Evolutionary conservation across 306 rosid species (phyloP).

Genomic region (Coriaria nepalensis): DNA sequence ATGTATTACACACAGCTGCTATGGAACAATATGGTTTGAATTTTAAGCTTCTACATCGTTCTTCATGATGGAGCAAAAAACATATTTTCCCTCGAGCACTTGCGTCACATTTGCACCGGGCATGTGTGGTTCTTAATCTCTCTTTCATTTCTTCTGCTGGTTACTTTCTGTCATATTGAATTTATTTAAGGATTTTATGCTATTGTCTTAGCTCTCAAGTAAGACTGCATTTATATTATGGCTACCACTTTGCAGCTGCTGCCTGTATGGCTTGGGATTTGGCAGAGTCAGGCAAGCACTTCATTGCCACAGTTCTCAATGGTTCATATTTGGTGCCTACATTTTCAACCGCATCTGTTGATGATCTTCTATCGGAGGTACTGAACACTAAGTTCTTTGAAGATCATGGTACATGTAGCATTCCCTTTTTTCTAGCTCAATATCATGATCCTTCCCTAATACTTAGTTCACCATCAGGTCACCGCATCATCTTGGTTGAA

Average conservation of each 20-base stretch:
- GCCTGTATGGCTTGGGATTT: slow-evolving; percentile 97
- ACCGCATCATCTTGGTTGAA: slow-evolving; percentile 89
- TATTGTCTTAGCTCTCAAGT: background rate
- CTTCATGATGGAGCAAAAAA: too few relatives aligned
- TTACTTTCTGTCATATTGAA: background rate
- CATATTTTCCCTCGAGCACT: slow-evolving; percentile 19
- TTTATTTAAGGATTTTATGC: background rate
- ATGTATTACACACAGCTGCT: too few relatives aligned
- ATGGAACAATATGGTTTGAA: too few relatives aligned
- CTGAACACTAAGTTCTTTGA: slow-evolving; percentile 8
- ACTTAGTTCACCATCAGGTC: slow-evolving; percentile 34
- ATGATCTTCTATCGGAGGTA: slow-evolving; percentile 91
- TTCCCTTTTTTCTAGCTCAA: background rate
- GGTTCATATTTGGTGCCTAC: slow-evolving; percentile 97
- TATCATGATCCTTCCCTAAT: slow-evolving; percentile 2
- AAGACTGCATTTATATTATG: background rate
- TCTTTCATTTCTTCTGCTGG: background rate
- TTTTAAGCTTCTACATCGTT: too few relatives aligned
- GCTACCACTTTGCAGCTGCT: slow-evolving; percentile 51
- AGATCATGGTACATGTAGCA: slow-evolving; percentile 7
- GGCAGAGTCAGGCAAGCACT: slow-evolving; percentile 94
- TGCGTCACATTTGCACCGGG: slow-evolving; percentile 97
- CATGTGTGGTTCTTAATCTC: slow-evolving; percentile 15
- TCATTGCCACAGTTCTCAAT: slow-evolving; percentile 73
- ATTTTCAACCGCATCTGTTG: slow-evolving; percentile 79